phyloP scores from a whole-genome alignment of 2,329 filamentous ascomycete genomes.

The Huntiella abstrusa region DNA sequence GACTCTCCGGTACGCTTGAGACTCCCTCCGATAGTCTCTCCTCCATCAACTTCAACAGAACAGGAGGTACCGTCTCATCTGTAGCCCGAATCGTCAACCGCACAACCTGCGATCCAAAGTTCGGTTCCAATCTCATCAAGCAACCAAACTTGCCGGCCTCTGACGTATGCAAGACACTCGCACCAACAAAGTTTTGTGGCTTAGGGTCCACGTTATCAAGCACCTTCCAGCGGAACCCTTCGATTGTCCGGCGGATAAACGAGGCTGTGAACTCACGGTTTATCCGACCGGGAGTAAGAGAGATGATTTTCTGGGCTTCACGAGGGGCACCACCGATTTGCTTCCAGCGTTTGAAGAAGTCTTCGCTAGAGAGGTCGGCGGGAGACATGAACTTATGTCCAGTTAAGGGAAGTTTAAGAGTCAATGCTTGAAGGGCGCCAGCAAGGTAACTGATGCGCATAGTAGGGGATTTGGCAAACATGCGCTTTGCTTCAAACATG shows the following conservation, averaged over 20 bases:
- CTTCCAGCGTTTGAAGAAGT: constrained; percentile 99
- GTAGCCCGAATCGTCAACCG: constrained; percentile 87
- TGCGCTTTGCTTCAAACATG: constrained; percentile 72
- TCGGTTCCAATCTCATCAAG: constrained; percentile 81
- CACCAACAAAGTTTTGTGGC: constrained; percentile 79
- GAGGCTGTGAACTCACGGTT: constrained; percentile 47
- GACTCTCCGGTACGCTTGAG: constrained; percentile 22
- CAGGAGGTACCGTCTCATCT: constrained; percentile 67
- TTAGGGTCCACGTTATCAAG: constrained; percentile 80
- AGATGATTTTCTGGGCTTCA: constrained; percentile 78
- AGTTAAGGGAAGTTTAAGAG: constrained; percentile 70
- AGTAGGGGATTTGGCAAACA: constrained; percentile 72
- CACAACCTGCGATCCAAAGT: constrained; percentile 84
- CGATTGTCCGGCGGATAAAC: constrained; percentile 54
- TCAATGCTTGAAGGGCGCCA: constrained; percentile 80
- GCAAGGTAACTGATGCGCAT: constrained; percentile 89
- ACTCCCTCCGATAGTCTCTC: constrained; percentile 47
- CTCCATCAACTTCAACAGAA: constrained; percentile 74
- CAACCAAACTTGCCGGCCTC: constrained; percentile 86
- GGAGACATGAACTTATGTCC: constrained; percentile 96
- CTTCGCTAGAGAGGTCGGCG: constrained; percentile 67
- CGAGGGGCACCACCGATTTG: constrained; percentile 81
- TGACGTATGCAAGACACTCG: constrained; percentile 65
- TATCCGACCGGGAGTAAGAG: constrained; percentile 28
- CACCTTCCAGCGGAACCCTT: constrained; percentile 80